Conservation (phyloP, 805 yeast genomes). For the Metschnikowia borealis region DNA sequence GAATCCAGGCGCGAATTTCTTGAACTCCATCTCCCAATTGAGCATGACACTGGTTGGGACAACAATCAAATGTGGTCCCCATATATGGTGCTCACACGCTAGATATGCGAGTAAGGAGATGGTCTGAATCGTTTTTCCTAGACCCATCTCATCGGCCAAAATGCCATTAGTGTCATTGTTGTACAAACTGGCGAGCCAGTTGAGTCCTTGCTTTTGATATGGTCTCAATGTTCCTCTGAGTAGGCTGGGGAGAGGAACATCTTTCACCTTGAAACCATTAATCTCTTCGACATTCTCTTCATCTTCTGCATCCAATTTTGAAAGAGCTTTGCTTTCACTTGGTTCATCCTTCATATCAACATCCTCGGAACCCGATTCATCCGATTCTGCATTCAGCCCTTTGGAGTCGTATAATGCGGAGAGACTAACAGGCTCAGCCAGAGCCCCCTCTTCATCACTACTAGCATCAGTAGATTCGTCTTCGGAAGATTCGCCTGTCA, state of each 20-base stretch:
- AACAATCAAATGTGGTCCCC: conserved; percentile 98
- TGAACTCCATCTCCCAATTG: conserved; percentile 99
- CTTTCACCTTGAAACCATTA: conserved; percentile 43
- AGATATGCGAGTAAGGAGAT: conserved; percentile 79
- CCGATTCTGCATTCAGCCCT: conserved; percentile 1
- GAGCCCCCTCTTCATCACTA: background rate
- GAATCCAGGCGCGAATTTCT: conserved; percentile 96
- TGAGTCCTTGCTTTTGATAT: conserved; percentile 93
- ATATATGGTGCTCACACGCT: conserved; percentile 87
- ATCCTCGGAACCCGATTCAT: background rate
- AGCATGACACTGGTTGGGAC: conserved; percentile 97
- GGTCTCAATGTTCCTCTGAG: conserved; percentile 80
- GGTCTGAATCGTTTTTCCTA: conserved; percentile 96
- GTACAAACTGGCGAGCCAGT: conserved; percentile 94
- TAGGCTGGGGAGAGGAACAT: conserved; percentile 74
- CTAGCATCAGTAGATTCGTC: conserved; percentile 4
- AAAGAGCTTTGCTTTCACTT: background rate
- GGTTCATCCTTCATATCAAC: background rate
- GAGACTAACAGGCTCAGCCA: background rate
- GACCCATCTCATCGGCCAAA: conserved; percentile 98
- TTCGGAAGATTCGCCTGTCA: conserved; percentile 17
- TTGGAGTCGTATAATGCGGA: conserved; percentile 3
- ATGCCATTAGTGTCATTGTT: conserved; percentile 94
- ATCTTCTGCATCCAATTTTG: conserved; percentile 10
- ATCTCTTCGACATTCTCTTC: conserved; percentile 29